Evolutionary conservation across 768 basidiomycete genomes (phyloP), one percentile per base, ranked within the genome.

Genomic region (Termitomyces sp.): DNA sequence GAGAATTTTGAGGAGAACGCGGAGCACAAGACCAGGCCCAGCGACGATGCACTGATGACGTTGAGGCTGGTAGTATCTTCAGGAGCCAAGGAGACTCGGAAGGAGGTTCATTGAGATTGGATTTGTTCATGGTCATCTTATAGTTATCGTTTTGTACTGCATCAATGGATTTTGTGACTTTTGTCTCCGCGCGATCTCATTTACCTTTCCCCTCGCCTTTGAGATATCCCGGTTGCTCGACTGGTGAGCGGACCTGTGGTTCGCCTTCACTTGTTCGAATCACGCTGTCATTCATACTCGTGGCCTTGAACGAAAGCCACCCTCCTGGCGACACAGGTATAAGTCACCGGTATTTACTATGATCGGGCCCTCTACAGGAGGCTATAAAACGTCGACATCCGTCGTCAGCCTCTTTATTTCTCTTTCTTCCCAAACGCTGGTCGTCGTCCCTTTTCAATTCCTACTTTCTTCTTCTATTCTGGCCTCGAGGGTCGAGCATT

Each of bases 341-440:
- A 12, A 29, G 27, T 41, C 19, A 47, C 10, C 14, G 19, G 31
- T 19, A 49, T 48, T n/a, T 5, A 45, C 52, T 54, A 47, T 5
- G 57, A 62, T 55, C 54, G 49, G 14, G 53, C 23, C 57, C 29
- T 27, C 40, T 44, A 27, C 6, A 35, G n/a, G 4, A 16, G 32
- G 17, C 31, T 52, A 58, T 62, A 62, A 58, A 56, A 53, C 41
- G 21, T 5, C 23, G 32, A 32, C 32, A 27, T 23, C 41, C 12
- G 14, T 50, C 23, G 64, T 59, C 58, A 65, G 62, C 64, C 64
- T 56, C 59, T 29, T 46, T 31, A 56, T 56, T 56, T 34, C 50
- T 56, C 56, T 52, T 61, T 63, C 54, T 56, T 58, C 40, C 49
- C 47, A 45, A 47, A 59, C 64, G 62, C 64, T 56, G 64, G 64